A percentile compares a stretch with the other conserved stretches of the same genome.
Conservation (phyloP, 1,284 basidiomycete species). For the Trichosporon sp. region DNA sequence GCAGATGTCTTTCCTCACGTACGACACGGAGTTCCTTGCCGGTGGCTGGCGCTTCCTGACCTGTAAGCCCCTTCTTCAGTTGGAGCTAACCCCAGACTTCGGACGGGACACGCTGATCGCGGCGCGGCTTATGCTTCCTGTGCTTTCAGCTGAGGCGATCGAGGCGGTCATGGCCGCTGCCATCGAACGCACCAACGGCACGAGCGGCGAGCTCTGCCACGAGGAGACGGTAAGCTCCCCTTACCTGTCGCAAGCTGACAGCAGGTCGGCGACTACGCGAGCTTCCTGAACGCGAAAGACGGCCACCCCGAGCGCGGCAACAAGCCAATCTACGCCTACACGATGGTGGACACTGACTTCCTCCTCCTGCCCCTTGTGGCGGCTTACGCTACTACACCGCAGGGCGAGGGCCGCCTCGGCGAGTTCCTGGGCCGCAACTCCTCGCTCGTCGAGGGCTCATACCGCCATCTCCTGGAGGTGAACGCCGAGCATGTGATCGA, state of each 20-base stretch:
- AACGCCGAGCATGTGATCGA: slow-evolving; percentile 32
- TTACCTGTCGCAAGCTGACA: neutral
- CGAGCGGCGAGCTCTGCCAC: slow-evolving; percentile 52
- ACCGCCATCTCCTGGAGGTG: slow-evolving; percentile 39
- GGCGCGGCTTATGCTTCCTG: slow-evolving; percentile 50
- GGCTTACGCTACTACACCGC: slow-evolving; percentile 46
- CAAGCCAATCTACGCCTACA: slow-evolving; percentile 51
- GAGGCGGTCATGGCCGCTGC: slow-evolving; percentile 53
- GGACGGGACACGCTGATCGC: slow-evolving; percentile 53
- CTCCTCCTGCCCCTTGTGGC: slow-evolving; percentile 51
- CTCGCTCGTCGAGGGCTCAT: slow-evolving; percentile 50
- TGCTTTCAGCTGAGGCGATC: slow-evolving; percentile 49
- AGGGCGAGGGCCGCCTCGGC: slow-evolving; percentile 37
- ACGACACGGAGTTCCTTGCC: slow-evolving; percentile 50
- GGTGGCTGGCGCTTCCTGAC: slow-evolving; percentile 55
- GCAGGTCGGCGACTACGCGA: slow-evolving; percentile 34
- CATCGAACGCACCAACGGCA: slow-evolving; percentile 49
- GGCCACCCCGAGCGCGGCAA: slow-evolving; percentile 50
- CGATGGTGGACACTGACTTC: slow-evolving; percentile 53
- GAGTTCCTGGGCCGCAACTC: slow-evolving; percentile 41
- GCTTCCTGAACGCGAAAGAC: slow-evolving; percentile 43
- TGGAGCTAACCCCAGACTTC: slow-evolving; percentile 38
- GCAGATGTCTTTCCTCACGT: slow-evolving; percentile 47
- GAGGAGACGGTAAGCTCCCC: slow-evolving; percentile 47
- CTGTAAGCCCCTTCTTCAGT: slow-evolving; percentile 25